Base-by-base conservation (phyloP, 1,284 basidiomycete genomes). In the Stygiomarasmius scandens region DNA sequence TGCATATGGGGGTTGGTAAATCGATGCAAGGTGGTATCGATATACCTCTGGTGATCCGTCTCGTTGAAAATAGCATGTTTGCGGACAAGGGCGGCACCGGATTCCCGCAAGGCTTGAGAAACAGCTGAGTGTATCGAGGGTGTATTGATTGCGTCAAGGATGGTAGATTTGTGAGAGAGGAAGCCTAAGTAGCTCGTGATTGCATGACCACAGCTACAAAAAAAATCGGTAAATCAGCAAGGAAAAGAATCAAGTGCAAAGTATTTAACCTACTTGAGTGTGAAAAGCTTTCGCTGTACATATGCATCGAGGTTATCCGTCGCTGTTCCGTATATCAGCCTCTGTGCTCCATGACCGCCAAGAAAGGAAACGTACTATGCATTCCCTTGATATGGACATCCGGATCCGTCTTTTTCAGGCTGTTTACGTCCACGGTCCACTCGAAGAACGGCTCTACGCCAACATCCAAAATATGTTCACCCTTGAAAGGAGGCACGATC, bases 241-340 rank as follows among this genome's bases (percentile, higher is more conserved):
- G 3, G 46, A 14, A 38, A 19, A 24, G 20, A 19, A 11, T 22
- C 16, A n/a, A 44, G 24, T 24, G 20, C 14, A 49, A 38, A 49
- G 25, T 16, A 19, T n/a, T 25, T 2, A n/a, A 22, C 48, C 19
- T 49, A 58, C 53, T 77, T 77, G 50, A 77, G 71, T 27, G 74
- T 76, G 67, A 71, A 77, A 53, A 76, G 71, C 62, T 77, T 77
- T 58, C 75, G 71, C 63, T 76, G 74, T 62, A 75, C 69, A 62
- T 75, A 77, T 27, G 70, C 67, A 24, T 65, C 56, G n/a, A 77
- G 70, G 58, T 71, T 58, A 43, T 67, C 57, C 3, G 54, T 56
- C 8, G 55, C 58, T 60, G 45, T 12, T 45, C 24, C 16, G 16
- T 22, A 14, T 25, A 19, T 45, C 11, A 19, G 29, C 29, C 22